Evolutionary conservation across 202 grass and related monocot genomes (phyloP).

Genomic region (Cymbopogon flexuosus): DNA sequence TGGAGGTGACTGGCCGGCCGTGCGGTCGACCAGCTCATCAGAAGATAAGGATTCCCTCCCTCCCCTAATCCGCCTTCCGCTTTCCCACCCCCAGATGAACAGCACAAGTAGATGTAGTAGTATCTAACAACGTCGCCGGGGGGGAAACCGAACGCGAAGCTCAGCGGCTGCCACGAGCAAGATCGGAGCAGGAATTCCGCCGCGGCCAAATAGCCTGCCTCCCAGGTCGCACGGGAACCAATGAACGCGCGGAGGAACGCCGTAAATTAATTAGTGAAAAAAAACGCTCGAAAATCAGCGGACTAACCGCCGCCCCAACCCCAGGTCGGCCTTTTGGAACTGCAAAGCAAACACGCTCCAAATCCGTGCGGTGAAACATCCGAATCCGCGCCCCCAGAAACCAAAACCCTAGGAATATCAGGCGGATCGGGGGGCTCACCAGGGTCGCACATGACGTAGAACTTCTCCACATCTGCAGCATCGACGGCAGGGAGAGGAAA

Average conservation of each 20-base stretch:
- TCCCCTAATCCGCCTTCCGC: background rate
- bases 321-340: background rate
- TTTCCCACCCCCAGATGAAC: background rate
- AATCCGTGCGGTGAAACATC: background rate
- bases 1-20: no score
- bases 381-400: background rate
- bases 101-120: background rate
- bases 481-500: background rate
- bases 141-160: background rate
- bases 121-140: background rate
- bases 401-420: constrained; percentile 12
- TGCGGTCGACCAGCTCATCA: no score
- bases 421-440: constrained; percentile 28
- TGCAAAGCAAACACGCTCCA: background rate
- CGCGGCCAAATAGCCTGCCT: background rate
- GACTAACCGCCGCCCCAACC: background rate
- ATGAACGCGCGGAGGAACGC: background rate
- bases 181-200: background rate
- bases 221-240: background rate
- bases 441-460: constrained; percentile 59
- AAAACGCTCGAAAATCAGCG: background rate
- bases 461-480: constrained; percentile 63
- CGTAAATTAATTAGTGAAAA: background rate
- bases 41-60: constrained; percentile 28
- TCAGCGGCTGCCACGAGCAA: background rate